These are phyloP conservation scores for Cercospora sp. DNA, from an alignment of 2,329 filamentous ascomycete species.

Conservation along the genomic window DNA sequence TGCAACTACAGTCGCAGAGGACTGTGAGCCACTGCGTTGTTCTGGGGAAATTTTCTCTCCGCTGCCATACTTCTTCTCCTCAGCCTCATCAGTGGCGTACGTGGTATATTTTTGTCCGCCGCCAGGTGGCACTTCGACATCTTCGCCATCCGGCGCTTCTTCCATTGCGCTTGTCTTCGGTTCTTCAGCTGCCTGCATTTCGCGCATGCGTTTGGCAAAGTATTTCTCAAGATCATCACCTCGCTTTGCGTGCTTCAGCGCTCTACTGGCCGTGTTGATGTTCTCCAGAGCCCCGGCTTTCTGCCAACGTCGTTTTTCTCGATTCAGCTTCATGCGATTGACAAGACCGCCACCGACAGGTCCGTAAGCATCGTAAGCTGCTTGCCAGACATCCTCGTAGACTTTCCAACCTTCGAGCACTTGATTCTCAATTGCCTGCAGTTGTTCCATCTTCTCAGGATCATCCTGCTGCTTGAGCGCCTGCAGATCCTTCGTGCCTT, in stretches of 20 bases:
- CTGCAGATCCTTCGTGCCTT: constrained; percentile 36
- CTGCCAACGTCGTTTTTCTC: constrained; percentile 36
- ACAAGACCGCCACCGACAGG: constrained; percentile 28
- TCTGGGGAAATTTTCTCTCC: not conserved
- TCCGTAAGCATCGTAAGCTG: constrained; percentile 28
- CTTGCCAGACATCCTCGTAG: constrained; percentile 39
- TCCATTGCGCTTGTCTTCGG: constrained; percentile 4
- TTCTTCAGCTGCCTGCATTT: constrained; percentile 9
- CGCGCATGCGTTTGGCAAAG: constrained; percentile 22
- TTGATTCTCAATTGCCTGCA: constrained; percentile 24
- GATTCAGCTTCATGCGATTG: constrained; percentile 27
- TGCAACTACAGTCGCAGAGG: constrained; percentile 1
- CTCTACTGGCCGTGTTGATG: constrained; percentile 34
- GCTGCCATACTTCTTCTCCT: constrained; percentile 5
- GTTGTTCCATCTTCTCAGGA: constrained; percentile 18
- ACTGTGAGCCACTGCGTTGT: not conserved
- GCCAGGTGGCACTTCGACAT: constrained; percentile 5
- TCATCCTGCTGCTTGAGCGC: constrained; percentile 26
- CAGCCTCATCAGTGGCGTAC: constrained; percentile 3
- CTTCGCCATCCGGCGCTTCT: not conserved
- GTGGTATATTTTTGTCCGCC: constrained; percentile 7
- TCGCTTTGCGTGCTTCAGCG: constrained; percentile 31
- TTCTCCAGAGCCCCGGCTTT: constrained; percentile 40
- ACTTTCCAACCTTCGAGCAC: constrained; percentile 38
- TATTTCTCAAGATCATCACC: constrained; percentile 36